Conservation (phyloP, 108 stramenopile genomes). For the Cyclotella baltica region DNA sequence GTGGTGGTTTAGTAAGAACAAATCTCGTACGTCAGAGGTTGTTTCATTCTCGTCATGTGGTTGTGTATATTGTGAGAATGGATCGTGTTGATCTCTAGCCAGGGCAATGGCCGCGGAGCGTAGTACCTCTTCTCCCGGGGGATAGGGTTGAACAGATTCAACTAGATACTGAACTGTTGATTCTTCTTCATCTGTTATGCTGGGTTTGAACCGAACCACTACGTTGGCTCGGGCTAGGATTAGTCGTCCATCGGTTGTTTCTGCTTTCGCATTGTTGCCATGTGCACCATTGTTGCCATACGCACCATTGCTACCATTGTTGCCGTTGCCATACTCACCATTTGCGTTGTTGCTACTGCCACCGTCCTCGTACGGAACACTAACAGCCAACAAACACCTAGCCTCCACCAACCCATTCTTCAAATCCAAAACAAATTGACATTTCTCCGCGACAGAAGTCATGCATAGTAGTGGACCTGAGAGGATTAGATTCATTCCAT, state of each 20-base stretch:
- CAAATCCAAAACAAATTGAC: constrained; percentile 41
- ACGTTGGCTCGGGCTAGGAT: constrained; percentile 39
- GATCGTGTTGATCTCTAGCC: constrained; percentile 44
- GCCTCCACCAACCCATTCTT: constrained; percentile 39
- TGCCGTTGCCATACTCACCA: no score
- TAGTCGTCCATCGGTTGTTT: constrained; percentile 39
- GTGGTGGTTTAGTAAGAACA: constrained; percentile 49
- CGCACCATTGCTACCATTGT: no score
- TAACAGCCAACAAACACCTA: constrained; percentile 35
- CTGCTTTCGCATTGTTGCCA: no score
- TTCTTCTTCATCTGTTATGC: constrained; percentile 35
- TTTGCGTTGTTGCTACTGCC: not conserved
- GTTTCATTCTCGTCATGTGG: constrained; percentile 9
- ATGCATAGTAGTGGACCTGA: constrained; percentile 46
- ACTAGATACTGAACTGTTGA: constrained; percentile 47
- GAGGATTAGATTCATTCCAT: constrained; percentile 31
- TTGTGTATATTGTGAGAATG: constrained; percentile 31
- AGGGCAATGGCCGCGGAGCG: constrained; percentile 38
- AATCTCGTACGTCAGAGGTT: constrained; percentile 47
- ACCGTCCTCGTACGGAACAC: constrained; percentile 31
- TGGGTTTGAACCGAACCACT: constrained; percentile 45
- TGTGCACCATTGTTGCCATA: no score
- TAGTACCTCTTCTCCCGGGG: constrained; percentile 14
- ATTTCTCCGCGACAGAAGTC: constrained; percentile 44
- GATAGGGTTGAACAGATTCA: constrained; percentile 28